These are phyloP conservation scores for Clonostachys rosea DNA, from an alignment of 2,329 filamentous ascomycete genomes.

Conservation along the genomic window DNA sequence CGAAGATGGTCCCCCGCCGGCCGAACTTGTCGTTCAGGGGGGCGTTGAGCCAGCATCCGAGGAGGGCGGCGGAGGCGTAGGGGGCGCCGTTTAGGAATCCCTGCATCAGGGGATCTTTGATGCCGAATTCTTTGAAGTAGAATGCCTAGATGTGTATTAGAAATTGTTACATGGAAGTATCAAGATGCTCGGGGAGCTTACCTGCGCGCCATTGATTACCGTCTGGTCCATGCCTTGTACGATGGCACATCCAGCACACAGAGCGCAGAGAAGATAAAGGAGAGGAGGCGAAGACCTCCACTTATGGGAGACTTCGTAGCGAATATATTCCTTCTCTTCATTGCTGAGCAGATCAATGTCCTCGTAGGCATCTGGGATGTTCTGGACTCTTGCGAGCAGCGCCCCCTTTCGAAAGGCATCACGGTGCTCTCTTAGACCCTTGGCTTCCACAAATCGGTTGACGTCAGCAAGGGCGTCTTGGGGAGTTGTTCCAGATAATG, in stretches of 20 bases:
- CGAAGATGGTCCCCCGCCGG: conserved; percentile 58
- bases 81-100: conserved; percentile 51
- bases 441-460: conserved; percentile 13
- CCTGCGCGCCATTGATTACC: conserved; percentile 55
- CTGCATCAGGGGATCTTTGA: conserved; percentile 33
- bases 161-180: not conserved
- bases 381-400: conserved; percentile 34
- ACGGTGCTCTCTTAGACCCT: conserved; percentile 14
- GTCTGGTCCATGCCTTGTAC: conserved; percentile 61
- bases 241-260: conserved; percentile 33
- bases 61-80: conserved; percentile 43
- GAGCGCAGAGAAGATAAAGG: conserved; percentile 10
- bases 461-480: conserved; percentile 28
- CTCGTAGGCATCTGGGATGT: conserved; percentile 11
- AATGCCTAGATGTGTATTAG: conserved; percentile 26
- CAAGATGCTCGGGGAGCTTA: conserved; percentile 32
- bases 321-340: conserved; percentile 6
- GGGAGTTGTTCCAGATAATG: conserved; percentile 34
- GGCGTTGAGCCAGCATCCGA: conserved; percentile 19
- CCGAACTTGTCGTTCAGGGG: conserved; percentile 54
- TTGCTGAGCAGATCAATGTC: conserved; percentile 4
- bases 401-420: conserved; percentile 41
- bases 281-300: conserved; percentile 6
- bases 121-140: conserved; percentile 17
- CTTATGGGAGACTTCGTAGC: conserved; percentile 6